Evolutionary conservation across 1,284 basidiomycete species (phyloP), one percentile per base, ranked within the genome.

Genomic region (Moniliophthora roreri): DNA sequence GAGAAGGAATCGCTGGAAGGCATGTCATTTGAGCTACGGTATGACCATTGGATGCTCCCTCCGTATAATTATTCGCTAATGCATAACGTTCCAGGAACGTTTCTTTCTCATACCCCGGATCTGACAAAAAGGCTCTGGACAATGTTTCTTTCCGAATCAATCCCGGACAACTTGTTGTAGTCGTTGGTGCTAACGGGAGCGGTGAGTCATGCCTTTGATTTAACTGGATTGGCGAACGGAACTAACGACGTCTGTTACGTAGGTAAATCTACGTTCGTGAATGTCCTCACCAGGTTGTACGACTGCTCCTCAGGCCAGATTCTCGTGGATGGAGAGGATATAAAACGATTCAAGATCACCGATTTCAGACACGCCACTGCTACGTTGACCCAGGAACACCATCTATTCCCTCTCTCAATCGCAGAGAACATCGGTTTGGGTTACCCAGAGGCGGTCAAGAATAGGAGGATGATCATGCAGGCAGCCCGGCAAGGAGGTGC

Each of bases 351-450:
- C 49, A 53, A 58, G 1, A 55, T 73, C 1, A 54, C 59, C 4
- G 71, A 72, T 42, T 61, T 79, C 1, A 71, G 73, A 18, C 62
- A 60, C 3, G 67, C 72, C 0, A 74, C 68, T 8, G 69, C 75
- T 0, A 66, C 72, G 16, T 69, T 80, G 1, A 74, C 71, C 1
- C 78, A 80, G 57, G 74, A 77, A 23, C 75, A 73, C 54, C 57
- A 62, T 0, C 53, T 78, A 8, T 78, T 71, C 53, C 78, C 78
- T 0, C 59, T 80, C 4, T 69, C 73, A 0, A 57, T 79, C 1
- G 64, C 61, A 6, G 76, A 78, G 48, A 80, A 79, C 51, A 76
- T 80, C 28, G 75, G 69, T 1, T 60, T 81, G 1, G 79, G 79
- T 0, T 61, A 69, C 41, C 67, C 70, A 0, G 66, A 66, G 0